Percentiles rank a stretch among this genome's conserved stretches.
Evolutionary conservation across 1,139 yeast species (phyloP).

Genomic region (Insectozyma bohioensis): DNA sequence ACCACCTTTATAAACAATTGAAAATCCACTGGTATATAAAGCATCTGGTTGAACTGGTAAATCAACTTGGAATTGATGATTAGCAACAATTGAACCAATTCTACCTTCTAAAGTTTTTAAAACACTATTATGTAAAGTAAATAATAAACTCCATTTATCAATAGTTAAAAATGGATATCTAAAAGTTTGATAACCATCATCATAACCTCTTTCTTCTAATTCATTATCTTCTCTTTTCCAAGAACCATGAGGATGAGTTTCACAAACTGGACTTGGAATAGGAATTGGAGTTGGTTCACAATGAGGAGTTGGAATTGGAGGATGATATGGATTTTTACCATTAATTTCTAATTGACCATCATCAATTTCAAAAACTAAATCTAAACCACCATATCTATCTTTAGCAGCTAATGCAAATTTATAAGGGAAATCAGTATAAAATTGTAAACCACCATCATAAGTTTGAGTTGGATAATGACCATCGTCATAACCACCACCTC

Average conservation of each 20-base stretch:
- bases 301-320: too few species aligned
- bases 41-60: constrained; percentile 25
- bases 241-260: too few species aligned
- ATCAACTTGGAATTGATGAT: constrained; percentile 47
- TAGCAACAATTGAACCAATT: constrained; percentile 44
- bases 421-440: constrained; percentile 1
- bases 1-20: constrained; percentile 15
- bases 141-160: too few species aligned
- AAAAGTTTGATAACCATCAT: neutral
- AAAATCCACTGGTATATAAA: constrained; percentile 15
- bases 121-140: too few species aligned
- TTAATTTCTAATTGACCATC: constrained; percentile 9
- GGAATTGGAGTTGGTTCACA: too few species aligned
- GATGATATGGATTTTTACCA: constrained; percentile 1
- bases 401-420: constrained; percentile 8
- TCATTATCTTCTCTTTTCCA: constrained; percentile 1
- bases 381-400: constrained; percentile 4
- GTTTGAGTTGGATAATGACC: constrained; percentile 1
- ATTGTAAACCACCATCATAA: too few species aligned
- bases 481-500: constrained; percentile 3
- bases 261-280: too few species aligned
- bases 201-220: neutral
- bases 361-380: constrained; percentile 6
- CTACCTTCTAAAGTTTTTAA: too few species aligned
- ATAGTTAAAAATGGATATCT: constrained; percentile 3